Base-by-base conservation (phyloP, 257 asterid genomes). In the Nicotiana noctiflora region DNA sequence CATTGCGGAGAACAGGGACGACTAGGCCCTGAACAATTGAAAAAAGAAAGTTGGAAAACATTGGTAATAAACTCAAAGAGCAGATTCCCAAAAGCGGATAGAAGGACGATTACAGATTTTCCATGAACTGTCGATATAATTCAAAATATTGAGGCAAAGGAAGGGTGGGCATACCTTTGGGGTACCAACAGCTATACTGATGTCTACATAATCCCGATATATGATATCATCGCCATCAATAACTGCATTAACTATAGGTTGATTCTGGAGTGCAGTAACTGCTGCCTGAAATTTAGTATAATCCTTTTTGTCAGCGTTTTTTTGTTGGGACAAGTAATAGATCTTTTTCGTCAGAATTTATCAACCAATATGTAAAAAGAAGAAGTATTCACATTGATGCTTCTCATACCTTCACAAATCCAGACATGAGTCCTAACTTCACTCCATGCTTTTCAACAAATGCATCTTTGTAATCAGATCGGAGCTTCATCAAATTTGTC, bases 171-270 rank as follows among this genome's bases (percentile, higher is more conserved):
- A 86, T 87, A 83, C 99, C 98, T 94, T 96, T 70, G 98, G 96
- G 79, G 99, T 96, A 74, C 99, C 99, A 88, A 96, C 99, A 27
- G 99, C 99, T 80, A 96, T 94, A 87, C 99, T 96, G 84, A 96
- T 92, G 83, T 96, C 99, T 40, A 91, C 77, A 6, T 94, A 96
- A 87, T 96, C 99, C 83, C 98, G 92, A 83, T 94, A 94, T 49
- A 96, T 94, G 76, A 96, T 96, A 86, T 94, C 97, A 89, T 94
- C 99, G 8, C 99, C 98, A 79, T 96, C 99, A 84, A 96, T 96
- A 83, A 96, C 99, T 32, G 99, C 98, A 81, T 96, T 96, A 82
- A 96, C 89, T 82, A 90, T 91, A 31, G 99, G 99, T 89, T 92
- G 97, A 91, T 89, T 93, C 92, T 94, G 97, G 32, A 96, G 87